phyloP scores from a whole-genome alignment of 2,329 filamentous ascomycete genomes.

The Cladophialophora immunda region DNA sequence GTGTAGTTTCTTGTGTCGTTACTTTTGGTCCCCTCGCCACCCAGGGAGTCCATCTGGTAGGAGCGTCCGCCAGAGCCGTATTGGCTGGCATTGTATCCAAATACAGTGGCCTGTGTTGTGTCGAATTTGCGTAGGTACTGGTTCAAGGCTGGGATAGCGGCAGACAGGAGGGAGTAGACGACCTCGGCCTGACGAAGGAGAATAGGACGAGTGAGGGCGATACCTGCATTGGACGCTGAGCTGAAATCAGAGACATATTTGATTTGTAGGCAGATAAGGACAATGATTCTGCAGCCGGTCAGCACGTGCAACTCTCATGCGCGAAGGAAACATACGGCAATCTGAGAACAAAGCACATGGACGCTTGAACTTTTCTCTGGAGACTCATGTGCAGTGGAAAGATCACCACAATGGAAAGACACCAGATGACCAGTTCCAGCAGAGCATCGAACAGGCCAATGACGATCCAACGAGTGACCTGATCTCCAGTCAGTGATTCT shows the following conservation, averaged over 20 bases:
- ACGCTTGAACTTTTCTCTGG: slow-evolving; percentile 64
- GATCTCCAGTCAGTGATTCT: background rate
- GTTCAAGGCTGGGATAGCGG: slow-evolving; percentile 32
- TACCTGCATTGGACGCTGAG: slow-evolving; percentile 20
- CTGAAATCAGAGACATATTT: slow-evolving; percentile 29
- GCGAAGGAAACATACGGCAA: slow-evolving; percentile 81
- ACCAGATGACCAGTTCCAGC: slow-evolving; percentile 26
- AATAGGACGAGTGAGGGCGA: slow-evolving; percentile 27
- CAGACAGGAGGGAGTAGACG: slow-evolving; percentile 31
- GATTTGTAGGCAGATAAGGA: slow-evolving; percentile 31
- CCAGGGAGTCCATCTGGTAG: slow-evolving; percentile 25
- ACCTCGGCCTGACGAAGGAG: slow-evolving; percentile 33
- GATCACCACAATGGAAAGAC: slow-evolving; percentile 28
- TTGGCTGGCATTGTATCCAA: slow-evolving; percentile 22
- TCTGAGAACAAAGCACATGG: slow-evolving; percentile 79
- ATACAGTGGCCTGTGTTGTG: slow-evolving; percentile 26
- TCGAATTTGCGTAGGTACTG: slow-evolving; percentile 36
- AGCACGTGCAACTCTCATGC: slow-evolving; percentile 3
- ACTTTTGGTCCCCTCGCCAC: slow-evolving; percentile 10
- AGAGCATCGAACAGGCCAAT: slow-evolving; percentile 29
- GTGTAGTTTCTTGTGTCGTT: background rate
- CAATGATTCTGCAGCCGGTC: slow-evolving; percentile 28
- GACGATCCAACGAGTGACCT: slow-evolving; percentile 29
- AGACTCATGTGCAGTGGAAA: slow-evolving; percentile 32
- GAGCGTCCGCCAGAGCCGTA: slow-evolving; percentile 19